These are phyloP conservation scores for Lentinula novae-zelandiae DNA, from an alignment of 1,284 basidiomycete species.

Conservation along the genomic window DNA sequence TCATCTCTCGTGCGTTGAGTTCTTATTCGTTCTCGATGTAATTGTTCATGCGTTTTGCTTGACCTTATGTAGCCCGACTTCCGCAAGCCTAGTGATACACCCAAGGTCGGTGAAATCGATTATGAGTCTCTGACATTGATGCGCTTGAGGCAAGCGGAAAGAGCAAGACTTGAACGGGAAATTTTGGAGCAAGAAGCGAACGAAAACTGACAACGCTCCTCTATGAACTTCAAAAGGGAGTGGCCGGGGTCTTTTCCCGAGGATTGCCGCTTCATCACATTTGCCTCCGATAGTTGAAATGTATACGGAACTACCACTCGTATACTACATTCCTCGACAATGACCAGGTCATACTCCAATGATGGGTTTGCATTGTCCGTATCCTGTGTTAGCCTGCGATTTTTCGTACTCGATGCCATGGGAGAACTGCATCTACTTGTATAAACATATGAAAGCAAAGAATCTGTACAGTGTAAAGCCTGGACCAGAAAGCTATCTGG, in stretches of 20 bases:
- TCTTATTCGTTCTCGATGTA: background rate
- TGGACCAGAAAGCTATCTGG: too few species aligned
- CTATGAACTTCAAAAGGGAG: background rate
- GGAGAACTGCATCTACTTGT: too few species aligned
- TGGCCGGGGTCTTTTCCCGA: background rate
- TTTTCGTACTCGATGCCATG: too few species aligned
- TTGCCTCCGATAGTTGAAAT: too few species aligned
- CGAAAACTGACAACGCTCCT: background rate
- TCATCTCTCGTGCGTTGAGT: slow-evolving; percentile 47
- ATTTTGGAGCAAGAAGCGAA: slow-evolving; percentile 63
- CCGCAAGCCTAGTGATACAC: slow-evolving; percentile 23
- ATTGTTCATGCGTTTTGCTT: slow-evolving; percentile 3
- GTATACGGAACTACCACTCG: too few species aligned
- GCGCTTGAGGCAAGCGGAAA: slow-evolving; percentile 76
- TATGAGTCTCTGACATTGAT: slow-evolving; percentile 81
- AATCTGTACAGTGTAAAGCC: too few species aligned
- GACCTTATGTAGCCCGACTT: slow-evolving; percentile 12
- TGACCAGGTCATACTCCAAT: too few species aligned
- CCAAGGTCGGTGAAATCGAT: slow-evolving; percentile 43
- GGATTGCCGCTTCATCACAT: background rate
- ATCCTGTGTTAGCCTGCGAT: too few species aligned
- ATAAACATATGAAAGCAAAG: too few species aligned
- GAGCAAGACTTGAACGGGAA: slow-evolving; percentile 72
- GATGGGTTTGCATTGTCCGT: too few species aligned
- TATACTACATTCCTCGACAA: too few species aligned